Evolutionary conservation across 2,329 filamentous ascomycete species (phyloP).

Genomic region (Penicillium sp.): DNA sequence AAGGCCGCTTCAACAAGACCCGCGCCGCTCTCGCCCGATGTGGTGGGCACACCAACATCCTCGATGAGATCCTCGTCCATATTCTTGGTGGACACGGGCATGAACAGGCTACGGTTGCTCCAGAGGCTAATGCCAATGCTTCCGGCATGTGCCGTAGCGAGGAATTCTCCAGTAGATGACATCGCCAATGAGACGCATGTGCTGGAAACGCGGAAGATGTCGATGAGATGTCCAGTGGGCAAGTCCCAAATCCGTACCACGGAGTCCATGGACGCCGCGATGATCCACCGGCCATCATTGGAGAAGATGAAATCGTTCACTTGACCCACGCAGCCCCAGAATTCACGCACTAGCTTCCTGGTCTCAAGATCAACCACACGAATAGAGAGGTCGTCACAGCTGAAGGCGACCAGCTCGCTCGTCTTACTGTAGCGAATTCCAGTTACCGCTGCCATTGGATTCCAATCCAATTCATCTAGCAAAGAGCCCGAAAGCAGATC

Average conservation of each 20-base stretch:
- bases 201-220: conserved; percentile 77
- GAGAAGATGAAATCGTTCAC: conserved; percentile 88
- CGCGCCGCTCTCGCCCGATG: conserved; percentile 77
- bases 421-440: conserved; percentile 76
- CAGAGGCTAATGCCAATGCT: conserved; percentile 89
- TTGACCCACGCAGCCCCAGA: conserved; percentile 74
- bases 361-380: conserved; percentile 89
- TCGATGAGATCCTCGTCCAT: conserved; percentile 75
- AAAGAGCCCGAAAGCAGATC: conserved; percentile 83
- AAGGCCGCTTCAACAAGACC: conserved; percentile 76
- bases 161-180: conserved; percentile 84
- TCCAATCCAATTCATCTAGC: conserved; percentile 79
- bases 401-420: conserved; percentile 82
- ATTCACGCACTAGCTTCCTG: conserved; percentile 84
- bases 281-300: conserved; percentile 88
- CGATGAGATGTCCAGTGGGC: conserved; percentile 91
- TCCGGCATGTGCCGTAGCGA: conserved; percentile 83
- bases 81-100: conserved; percentile 79
- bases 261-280: conserved; percentile 79
- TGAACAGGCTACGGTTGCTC: conserved; percentile 92
- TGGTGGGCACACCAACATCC: conserved; percentile 66
- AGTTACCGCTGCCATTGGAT: conserved; percentile 71
- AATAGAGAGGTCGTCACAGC: conserved; percentile 85
- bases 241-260: conserved; percentile 89
- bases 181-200: conserved; percentile 84